Base-by-base conservation (phyloP, 495 filamentous ascomycete species). In the Aspergillus ellipticus region DNA sequence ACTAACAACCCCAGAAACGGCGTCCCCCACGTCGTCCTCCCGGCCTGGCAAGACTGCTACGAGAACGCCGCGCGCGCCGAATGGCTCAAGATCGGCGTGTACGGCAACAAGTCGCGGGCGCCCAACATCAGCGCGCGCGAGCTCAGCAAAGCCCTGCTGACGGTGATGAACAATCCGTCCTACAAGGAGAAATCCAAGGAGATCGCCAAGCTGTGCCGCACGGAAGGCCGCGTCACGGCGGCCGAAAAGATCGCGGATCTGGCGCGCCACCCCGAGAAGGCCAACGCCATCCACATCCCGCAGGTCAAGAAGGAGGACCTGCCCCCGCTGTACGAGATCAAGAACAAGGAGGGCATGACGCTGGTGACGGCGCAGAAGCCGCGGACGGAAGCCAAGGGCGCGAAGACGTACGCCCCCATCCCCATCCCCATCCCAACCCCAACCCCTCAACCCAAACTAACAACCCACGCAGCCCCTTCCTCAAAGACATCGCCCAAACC, bases 11-110 rank as follows among this genome's bases (percentile, higher is more conserved):
- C 28, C 26, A 81, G 79, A 53, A 70, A 67, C 19, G 79, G 79
- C 15, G 68, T 75, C 17, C 78, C 79, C 1, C 79, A 82, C 55
- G 66, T 82, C 19, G 58, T 81, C 9, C 68, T 81, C 6, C 78
- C 79, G 0, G 68, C 72, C 42, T 81, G 79, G 79, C 64, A 77
- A 9, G 79, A 81, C 49, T 75, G 72, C 29, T 79, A 76, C 39
- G 78, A 79, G 31, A 76, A 75, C 50, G 75, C 79, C 7, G 73
- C 71, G 13, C 62, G 75, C 6, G 76, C 74, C 4, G 74, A 79
- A 56, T 76, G 70, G 61, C 61, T 80, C 0, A 76, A 77, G 0
- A 74, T 83, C 16, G 79, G 80, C 3, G 65, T 78, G 0, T 76
- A 77, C 52, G 79, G 76, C 6, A 80, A 69, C 53, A 60, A 65